These are phyloP conservation scores for Ramularia endophylla DNA, from an alignment of 2,329 filamentous ascomycete genomes.

Conservation along the genomic window DNA sequence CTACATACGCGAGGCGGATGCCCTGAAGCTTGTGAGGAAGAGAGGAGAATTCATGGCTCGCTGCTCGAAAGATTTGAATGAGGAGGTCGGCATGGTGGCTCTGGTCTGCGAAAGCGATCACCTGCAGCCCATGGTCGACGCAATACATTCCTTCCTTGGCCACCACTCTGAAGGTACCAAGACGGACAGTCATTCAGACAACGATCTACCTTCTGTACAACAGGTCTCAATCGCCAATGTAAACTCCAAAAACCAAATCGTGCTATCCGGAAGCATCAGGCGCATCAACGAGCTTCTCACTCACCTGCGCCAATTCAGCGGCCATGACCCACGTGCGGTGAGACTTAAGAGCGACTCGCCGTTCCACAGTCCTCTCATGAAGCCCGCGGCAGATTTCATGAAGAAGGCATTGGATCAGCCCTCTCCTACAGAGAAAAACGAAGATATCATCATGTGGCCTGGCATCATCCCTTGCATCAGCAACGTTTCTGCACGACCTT, in stretches of 20 bases:
- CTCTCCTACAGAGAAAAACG: conserved; percentile 50
- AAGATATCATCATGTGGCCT: conserved; percentile 69
- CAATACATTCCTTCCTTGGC: conserved; percentile 74
- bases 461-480: conserved; percentile 71
- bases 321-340: conserved; percentile 85
- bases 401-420: conserved; percentile 54
- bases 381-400: conserved; percentile 72
- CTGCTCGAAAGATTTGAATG: conserved; percentile 61
- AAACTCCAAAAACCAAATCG: conserved; percentile 95
- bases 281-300: conserved; percentile 75
- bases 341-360: conserved; percentile 80
- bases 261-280: conserved; percentile 79
- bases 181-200: conserved; percentile 53
- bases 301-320: conserved; percentile 81
- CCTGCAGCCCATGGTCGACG: conserved; percentile 61
- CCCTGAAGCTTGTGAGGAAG: conserved; percentile 67
- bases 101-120: conserved; percentile 80
- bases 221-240: conserved; percentile 90
- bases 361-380: conserved; percentile 90
- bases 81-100: conserved; percentile 90
- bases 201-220: conserved; percentile 68
- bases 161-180: conserved; percentile 59
- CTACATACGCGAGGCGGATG: conserved; percentile 71
- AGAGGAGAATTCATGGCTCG: conserved; percentile 79
- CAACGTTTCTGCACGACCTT: conserved; percentile 78